Conservation (phyloP, 768 basidiomycete species). For the Tricholoma saponaceum region DNA sequence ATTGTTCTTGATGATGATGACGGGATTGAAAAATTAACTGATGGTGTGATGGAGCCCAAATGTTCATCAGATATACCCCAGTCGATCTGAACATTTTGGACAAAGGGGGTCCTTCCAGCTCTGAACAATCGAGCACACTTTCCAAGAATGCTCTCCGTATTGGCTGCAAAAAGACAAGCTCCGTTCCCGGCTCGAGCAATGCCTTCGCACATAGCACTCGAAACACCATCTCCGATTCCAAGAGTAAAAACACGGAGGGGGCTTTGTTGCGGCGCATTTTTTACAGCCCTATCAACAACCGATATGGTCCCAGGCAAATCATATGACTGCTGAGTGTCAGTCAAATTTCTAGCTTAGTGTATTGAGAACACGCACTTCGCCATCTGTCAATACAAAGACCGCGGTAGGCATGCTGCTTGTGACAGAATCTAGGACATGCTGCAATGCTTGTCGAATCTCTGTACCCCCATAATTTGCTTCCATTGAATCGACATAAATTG, state of each 20-base stretch:
- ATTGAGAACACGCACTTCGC: conserved; percentile 28
- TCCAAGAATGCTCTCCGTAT: conserved; percentile 39
- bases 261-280: conserved; percentile 19
- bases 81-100: conserved; percentile 44
- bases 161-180: conserved; percentile 39
- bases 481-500: conserved; percentile 34
- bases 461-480: conserved; percentile 46
- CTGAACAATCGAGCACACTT: conserved; percentile 49
- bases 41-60: conserved; percentile 6
- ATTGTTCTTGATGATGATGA: conserved; percentile 16
- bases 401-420: conserved; percentile 34
- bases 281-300: conserved; percentile 28
- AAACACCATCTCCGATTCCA: conserved; percentile 50
- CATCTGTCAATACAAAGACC: conserved; percentile 59
- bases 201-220: conserved; percentile 46
- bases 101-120: conserved; percentile 43
- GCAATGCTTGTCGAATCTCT: conserved; percentile 40
- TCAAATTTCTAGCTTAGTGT: not conserved
- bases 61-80: conserved; percentile 38
- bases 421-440: conserved; percentile 31
- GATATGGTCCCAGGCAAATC: conserved; percentile 17
- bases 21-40: conserved; percentile 15
- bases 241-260: conserved; percentile 52
- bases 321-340: conserved; percentile 8
- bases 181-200: conserved; percentile 57